phyloP scores from a whole-genome alignment of 352 stramenopile species.

The Phytopythium chamaehyphon region DNA sequence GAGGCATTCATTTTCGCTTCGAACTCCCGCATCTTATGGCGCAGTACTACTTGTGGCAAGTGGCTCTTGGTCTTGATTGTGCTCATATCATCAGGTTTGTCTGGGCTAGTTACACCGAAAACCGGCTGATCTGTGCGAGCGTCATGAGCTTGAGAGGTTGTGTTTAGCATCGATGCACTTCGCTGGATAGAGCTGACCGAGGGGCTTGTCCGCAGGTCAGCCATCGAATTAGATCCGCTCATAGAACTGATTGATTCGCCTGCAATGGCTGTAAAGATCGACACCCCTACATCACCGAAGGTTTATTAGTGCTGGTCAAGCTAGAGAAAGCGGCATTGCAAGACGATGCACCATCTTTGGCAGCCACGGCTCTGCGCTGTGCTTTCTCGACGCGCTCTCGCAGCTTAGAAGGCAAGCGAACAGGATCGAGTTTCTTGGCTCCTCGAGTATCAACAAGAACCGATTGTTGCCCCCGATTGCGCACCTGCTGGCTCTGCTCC shows the following conservation, averaged over 20 bases:
- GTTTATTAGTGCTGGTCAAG: background rate
- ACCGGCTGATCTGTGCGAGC: background rate
- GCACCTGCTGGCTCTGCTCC: background rate
- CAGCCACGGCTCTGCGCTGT: slow-evolving; percentile 52
- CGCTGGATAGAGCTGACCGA: background rate
- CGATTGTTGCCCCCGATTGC: background rate
- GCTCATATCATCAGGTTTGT: background rate
- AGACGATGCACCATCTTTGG: slow-evolving; percentile 46
- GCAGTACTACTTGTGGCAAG: slow-evolving; percentile 62
- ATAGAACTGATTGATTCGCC: background rate
- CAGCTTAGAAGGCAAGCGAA: slow-evolving; percentile 56
- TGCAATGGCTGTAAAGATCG: slow-evolving; percentile 37
- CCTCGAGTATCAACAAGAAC: slow-evolving; percentile 47
- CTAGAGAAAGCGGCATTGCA: background rate
- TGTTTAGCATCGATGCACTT: background rate
- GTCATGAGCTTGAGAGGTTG: background rate
- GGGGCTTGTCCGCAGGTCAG: background rate
- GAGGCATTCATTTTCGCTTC: slow-evolving; percentile 53
- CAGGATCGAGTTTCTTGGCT: slow-evolving; percentile 55
- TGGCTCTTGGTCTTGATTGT: slow-evolving; percentile 37
- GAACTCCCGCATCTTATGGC: slow-evolving; percentile 80
- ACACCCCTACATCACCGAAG: slow-evolving; percentile 25
- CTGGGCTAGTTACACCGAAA: background rate
- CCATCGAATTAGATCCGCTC: background rate
- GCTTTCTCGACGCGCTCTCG: slow-evolving; percentile 55